Conservation (phyloP, 345 rosid species). For the Gossypium sturtianum region DNA sequence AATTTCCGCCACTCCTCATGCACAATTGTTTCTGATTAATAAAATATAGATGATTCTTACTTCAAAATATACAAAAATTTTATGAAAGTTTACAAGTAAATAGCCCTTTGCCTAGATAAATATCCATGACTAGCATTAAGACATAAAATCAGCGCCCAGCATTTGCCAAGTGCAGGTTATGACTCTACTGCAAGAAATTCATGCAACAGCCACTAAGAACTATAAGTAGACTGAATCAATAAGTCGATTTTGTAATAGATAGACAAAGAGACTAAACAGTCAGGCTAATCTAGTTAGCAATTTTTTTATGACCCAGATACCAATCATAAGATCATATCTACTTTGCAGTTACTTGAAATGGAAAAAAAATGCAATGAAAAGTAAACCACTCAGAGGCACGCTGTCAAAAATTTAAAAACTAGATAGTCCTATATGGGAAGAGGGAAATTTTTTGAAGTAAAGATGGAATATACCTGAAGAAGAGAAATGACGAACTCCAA, state of each 20-base stretch:
- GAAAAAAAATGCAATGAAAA: neutral
- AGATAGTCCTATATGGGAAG: neutral
- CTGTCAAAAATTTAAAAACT: neutral
- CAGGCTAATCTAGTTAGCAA: neutral
- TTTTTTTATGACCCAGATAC: neutral
- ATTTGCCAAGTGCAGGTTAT: neutral
- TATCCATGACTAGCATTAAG: neutral
- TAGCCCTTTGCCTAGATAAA: neutral
- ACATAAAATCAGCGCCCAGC: neutral
- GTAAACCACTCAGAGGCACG: neutral
- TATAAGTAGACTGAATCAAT: neutral
- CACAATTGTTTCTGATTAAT: neutral
- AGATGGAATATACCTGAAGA: conserved; percentile 56
- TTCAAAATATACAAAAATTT: neutral
- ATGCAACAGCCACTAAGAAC: neutral
- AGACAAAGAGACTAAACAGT: neutral
- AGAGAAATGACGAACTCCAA: conserved; percentile 62
- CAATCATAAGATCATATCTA: neutral
- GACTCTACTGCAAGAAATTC: neutral
- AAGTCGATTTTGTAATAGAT: neutral
- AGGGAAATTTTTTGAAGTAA: neutral
- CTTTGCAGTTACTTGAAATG: neutral
- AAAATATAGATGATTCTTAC: neutral
- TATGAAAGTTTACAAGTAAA: neutral
- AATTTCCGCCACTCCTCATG: neutral